These are phyloP conservation scores for Lactarius hatsudake DNA, from an alignment of 768 basidiomycete species.

Conservation along the genomic window DNA sequence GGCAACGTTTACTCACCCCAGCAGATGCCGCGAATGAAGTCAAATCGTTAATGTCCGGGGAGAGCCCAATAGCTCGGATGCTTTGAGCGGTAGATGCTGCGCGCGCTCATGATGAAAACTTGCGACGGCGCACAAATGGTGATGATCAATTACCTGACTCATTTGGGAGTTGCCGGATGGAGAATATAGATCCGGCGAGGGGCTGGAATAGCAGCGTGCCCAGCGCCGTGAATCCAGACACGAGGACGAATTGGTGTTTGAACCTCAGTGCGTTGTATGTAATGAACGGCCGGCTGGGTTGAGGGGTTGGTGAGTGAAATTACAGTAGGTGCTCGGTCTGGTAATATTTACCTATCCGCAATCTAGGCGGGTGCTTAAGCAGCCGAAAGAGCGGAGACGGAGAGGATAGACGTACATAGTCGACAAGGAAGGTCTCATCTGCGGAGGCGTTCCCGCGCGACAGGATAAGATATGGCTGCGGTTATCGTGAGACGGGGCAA, in stretches of 20 bases:
- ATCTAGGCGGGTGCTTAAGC: slow-evolving; percentile 6
- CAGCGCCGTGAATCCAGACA: slow-evolving; percentile 50
- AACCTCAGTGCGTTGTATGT: slow-evolving; percentile 43
- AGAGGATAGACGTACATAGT: slow-evolving; percentile 50
- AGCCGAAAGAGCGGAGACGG: too few species aligned
- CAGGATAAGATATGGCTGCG: slow-evolving; percentile 60
- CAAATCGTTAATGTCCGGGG: slow-evolving; percentile 12
- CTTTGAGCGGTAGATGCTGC: slow-evolving; percentile 20
- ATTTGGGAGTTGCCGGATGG: slow-evolving; percentile 32
- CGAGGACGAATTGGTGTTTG: slow-evolving; percentile 52
- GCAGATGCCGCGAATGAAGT: slow-evolving; percentile 22
- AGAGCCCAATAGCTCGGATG: slow-evolving; percentile 21
- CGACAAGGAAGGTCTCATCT: slow-evolving; percentile 58
- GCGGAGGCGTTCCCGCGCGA: slow-evolving; percentile 52
- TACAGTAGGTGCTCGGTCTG: too few species aligned
- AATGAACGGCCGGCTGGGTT: slow-evolving; percentile 2
- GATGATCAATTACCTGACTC: slow-evolving; percentile 33
- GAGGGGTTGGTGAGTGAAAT: neutral
- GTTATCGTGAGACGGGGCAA: slow-evolving; percentile 14
- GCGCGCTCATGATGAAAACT: neutral
- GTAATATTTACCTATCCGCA: slow-evolving; percentile 13
- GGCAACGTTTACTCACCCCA: slow-evolving; percentile 34
- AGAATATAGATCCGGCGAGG: slow-evolving; percentile 44
- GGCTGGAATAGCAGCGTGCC: slow-evolving; percentile 53
- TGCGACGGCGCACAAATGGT: neutral